Base-by-base conservation (phyloP, 164 flowering plant species). In the Stephania japonica region DNA sequence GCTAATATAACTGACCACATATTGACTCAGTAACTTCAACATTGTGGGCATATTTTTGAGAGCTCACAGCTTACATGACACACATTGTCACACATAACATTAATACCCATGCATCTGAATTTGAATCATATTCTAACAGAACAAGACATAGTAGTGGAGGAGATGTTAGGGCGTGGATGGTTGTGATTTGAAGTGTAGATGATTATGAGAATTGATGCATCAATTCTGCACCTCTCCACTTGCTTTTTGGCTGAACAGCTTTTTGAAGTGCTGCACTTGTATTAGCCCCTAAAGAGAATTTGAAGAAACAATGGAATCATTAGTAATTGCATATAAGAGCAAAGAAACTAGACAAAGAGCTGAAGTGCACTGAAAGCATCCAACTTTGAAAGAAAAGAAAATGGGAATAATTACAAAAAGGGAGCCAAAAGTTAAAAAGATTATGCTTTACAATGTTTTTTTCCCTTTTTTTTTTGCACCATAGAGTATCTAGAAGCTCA, bases 191-290 rank as follows among this genome's bases (percentile, higher is more conserved):
- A 90, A 41, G 93, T 86, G 84, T 92, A 92, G 43, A 95, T 92
- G 75, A 92, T 80, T 47, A 90, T 82, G 80, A 92, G 90, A 81
- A 85, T 64, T 72, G 97, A 89, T 74, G 91, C 84, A 84, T 92
- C 93, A 44, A 91, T 85, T 82, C 82, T 87, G 88, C 97, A 84
- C 84, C 93, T 89, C 81, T 92, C 97, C 5, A 92, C 93, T 81
- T 92, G 97, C 72, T 92, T 92, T 64, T 92, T 92, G 26, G 97
- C 97, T 79, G 92, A 88, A 75, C 97, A 92, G 4, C 97, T 92
- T 76, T 92, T 92, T 72, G 93, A 85, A 78, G 93, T 90, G 81
- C 95, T 92, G 80, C 97, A 92, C 79, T 89, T 90, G 79, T 92
- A 92, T 78, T 92, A 90, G 0, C 95, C 97, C 81, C 97, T 91